phyloP scores from a whole-genome alignment of 1,139 yeast genomes.

The Pneumocystis wakefieldiae region DNA sequence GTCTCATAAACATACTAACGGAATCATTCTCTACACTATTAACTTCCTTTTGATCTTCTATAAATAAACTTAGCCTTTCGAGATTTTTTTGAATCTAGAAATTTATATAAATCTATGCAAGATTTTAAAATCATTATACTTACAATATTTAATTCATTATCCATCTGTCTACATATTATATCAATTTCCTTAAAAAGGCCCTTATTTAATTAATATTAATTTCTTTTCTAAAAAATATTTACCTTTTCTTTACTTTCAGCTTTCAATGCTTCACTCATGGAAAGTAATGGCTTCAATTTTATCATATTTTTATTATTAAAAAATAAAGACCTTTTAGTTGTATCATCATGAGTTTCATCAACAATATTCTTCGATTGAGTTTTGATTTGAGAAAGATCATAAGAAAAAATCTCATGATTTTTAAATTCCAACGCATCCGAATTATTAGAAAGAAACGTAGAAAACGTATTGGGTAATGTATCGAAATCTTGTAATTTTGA shows the following conservation, averaged over 20 bases:
- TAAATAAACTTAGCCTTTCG: not conserved
- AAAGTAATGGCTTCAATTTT: not conserved
- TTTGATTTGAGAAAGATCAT: not conserved
- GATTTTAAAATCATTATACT: not conserved
- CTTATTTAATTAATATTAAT: not conserved
- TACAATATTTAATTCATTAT: slow-evolving; percentile 1
- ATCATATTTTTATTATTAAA: not conserved
- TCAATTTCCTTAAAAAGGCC: slow-evolving; percentile 5
- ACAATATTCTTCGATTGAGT: not conserved
- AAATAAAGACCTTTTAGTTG: not conserved
- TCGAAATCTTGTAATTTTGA: not conserved
- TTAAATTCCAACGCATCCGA: not conserved
- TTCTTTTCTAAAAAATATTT: not conserved
- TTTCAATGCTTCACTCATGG: not conserved
- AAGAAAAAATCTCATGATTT: not conserved
- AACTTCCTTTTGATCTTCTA: not conserved
- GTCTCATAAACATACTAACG: not conserved
- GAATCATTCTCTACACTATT: not conserved
- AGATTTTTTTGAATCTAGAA: not conserved
- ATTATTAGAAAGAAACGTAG: not conserved
- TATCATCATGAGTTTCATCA: not conserved
- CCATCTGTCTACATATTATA: slow-evolving; percentile 1
- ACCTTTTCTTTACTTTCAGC: slow-evolving; percentile 2
- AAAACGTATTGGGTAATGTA: not conserved
- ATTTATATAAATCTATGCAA: not conserved